phyloP scores from a whole-genome alignment of 2,329 filamentous ascomycete genomes.

The Pseudogymnoascus sp. region DNA sequence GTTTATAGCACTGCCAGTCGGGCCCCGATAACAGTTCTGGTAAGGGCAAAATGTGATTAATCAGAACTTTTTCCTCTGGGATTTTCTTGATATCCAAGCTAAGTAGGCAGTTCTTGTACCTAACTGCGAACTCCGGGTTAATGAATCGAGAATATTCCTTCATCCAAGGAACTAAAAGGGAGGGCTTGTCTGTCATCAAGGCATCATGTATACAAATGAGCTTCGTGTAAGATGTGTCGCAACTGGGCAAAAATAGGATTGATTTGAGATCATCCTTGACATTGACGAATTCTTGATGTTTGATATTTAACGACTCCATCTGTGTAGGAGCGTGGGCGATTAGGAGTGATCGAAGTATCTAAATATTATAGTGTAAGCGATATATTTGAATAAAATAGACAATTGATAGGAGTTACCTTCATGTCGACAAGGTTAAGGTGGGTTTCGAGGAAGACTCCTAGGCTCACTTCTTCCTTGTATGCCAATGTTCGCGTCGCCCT shows the following conservation, averaged over 20 bases:
- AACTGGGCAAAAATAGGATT: slow-evolving; percentile 19
- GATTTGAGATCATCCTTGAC: slow-evolving; percentile 9
- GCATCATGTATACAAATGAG: slow-evolving; percentile 15
- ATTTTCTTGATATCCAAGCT: slow-evolving; percentile 13
- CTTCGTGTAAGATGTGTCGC: background rate
- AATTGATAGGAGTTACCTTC: slow-evolving; percentile 15
- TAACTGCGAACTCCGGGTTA: background rate
- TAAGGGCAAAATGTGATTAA: slow-evolving; percentile 14
- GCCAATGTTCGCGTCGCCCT: slow-evolving; percentile 13
- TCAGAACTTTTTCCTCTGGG: slow-evolving; percentile 12
- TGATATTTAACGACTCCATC: background rate
- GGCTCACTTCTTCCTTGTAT: background rate
- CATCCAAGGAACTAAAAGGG: slow-evolving; percentile 21
- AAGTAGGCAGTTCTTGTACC: slow-evolving; percentile 9
- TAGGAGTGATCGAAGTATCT: background rate
- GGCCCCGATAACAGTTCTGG: slow-evolving; percentile 4
- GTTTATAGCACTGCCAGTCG: background rate
- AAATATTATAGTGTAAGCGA: background rate
- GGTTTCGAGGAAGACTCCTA: slow-evolving; percentile 1
- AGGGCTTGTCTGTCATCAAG: slow-evolving; percentile 14
- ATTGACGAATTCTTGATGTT: background rate
- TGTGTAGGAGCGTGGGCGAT: background rate
- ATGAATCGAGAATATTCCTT: slow-evolving; percentile 18
- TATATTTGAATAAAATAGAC: background rate
- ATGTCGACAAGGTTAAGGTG: slow-evolving; percentile 6